Conservation (phyloP, 1,284 basidiomycete genomes). For the Sanghuangporus baumii region DNA sequence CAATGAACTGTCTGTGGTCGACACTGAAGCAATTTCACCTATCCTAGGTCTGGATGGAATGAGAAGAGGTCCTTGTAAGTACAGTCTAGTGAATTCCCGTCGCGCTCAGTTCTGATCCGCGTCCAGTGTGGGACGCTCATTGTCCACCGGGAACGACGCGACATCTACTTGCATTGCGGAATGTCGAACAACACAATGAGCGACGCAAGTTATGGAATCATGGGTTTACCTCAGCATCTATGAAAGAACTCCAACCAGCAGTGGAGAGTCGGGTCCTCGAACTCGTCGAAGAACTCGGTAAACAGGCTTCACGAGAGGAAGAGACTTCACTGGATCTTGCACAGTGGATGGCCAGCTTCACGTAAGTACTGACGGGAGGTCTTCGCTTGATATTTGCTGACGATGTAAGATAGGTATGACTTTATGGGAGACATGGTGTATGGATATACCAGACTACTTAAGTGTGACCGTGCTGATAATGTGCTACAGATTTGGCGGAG, state of each 20-base stretch:
- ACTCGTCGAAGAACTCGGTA: slow-evolving; percentile 28
- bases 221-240: slow-evolving; percentile 32
- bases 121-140: neutral
- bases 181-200: slow-evolving; percentile 32
- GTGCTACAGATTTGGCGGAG: slow-evolving; percentile 24
- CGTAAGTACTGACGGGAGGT: neutral
- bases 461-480: neutral
- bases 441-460: neutral
- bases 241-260: slow-evolving; percentile 35
- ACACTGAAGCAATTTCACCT: slow-evolving; percentile 25
- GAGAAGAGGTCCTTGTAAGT: slow-evolving; percentile 1
- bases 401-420: slow-evolving; percentile 26
- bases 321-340: slow-evolving; percentile 27
- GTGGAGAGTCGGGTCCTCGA: slow-evolving; percentile 29
- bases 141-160: neutral
- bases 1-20: slow-evolving; percentile 30
- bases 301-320: neutral
- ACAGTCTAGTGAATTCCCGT: neutral
- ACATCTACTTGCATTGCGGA: slow-evolving; percentile 17
- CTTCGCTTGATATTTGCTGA: neutral
- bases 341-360: slow-evolving; percentile 31
- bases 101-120: neutral
- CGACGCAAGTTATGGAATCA: slow-evolving; percentile 37
- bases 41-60: slow-evolving; percentile 26
- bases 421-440: slow-evolving; percentile 35